Conservation (phyloP, 306 rosid species). For the Medicago lupulina region DNA sequence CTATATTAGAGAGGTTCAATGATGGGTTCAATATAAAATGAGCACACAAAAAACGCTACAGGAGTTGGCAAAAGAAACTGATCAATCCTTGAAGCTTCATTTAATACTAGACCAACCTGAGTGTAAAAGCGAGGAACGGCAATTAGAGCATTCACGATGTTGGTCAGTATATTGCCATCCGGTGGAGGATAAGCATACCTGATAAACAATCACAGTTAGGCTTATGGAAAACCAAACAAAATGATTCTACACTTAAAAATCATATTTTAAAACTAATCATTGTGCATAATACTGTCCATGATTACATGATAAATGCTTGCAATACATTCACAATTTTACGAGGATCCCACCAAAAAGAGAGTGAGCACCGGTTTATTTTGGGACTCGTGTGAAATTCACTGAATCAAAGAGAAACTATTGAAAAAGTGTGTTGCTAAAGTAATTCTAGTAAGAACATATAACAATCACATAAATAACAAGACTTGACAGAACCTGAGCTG, state of each 20-base stretch:
- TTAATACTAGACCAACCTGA: conserved; percentile 62
- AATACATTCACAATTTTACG: not conserved
- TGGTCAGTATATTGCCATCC: conserved; percentile 91
- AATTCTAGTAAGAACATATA: not conserved
- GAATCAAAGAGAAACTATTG: not conserved
- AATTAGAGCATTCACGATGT: conserved; percentile 89
- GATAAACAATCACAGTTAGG: conserved; percentile 38
- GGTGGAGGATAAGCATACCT: conserved; percentile 99
- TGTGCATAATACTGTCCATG: conserved; percentile 1
- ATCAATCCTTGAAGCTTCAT: conserved; percentile 31
- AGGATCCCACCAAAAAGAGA: conserved; percentile 1
- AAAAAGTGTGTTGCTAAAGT: not conserved
- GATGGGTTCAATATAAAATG: conserved; percentile 31
- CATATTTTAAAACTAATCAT: conserved; percentile 18
- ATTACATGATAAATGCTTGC: conserved; percentile 11
- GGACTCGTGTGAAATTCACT: not conserved
- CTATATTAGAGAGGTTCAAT: conserved; percentile 48
- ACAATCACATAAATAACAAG: not conserved
- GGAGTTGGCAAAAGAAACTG: conserved; percentile 26
- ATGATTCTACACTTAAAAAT: conserved; percentile 24
- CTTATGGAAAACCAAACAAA: conserved; percentile 38
- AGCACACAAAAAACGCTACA: conserved; percentile 28
- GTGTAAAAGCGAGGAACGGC: conserved; percentile 97
- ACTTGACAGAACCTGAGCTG: not conserved
- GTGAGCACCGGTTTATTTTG: not conserved